These are phyloP conservation scores for Mycena olivaceomarginata DNA, from an alignment of 768 basidiomycete genomes.

Conservation along the genomic window DNA sequence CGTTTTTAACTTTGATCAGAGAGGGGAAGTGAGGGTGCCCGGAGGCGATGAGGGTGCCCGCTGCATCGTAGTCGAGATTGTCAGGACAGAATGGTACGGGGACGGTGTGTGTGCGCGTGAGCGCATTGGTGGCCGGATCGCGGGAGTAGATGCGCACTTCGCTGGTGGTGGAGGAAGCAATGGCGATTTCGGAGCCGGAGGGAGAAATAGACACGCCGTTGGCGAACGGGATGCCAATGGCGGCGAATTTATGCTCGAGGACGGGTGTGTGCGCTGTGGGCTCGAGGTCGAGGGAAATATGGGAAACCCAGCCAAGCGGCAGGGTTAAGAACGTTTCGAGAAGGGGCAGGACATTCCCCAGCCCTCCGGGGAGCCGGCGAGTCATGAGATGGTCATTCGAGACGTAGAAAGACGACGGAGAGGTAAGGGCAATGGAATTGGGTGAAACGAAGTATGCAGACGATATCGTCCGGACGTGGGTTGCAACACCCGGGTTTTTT, in stretches of 20 bases:
- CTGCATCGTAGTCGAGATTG: slow-evolving; percentile 74
- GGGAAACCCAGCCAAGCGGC: slow-evolving; percentile 76
- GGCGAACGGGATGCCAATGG: slow-evolving; percentile 75
- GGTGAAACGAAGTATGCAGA: slow-evolving; percentile 78
- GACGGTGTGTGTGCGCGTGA: slow-evolving; percentile 62
- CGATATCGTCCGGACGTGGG: slow-evolving; percentile 76
- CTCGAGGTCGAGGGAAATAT: slow-evolving; percentile 67
- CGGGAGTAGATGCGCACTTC: slow-evolving; percentile 73
- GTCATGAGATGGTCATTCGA: slow-evolving; percentile 85
- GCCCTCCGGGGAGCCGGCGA: slow-evolving; percentile 67
- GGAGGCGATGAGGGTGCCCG: slow-evolving; percentile 70
- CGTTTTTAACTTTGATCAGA: slow-evolving; percentile 64
- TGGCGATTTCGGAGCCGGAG: slow-evolving; percentile 68
- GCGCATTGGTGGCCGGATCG: slow-evolving; percentile 63
- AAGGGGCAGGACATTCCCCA: slow-evolving; percentile 72
- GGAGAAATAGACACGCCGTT: slow-evolving; percentile 82
- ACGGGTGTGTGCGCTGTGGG: slow-evolving; percentile 48
- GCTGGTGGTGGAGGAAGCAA: slow-evolving; percentile 72
- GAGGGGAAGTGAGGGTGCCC: slow-evolving; percentile 82
- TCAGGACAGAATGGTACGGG: slow-evolving; percentile 77
- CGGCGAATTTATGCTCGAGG: slow-evolving; percentile 60
- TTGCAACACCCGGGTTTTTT: slow-evolving; percentile 62
- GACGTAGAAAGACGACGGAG: slow-evolving; percentile 82
- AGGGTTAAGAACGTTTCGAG: slow-evolving; percentile 74
- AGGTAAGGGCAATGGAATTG: slow-evolving; percentile 80